Base-by-base conservation (phyloP, 2,329 filamentous ascomycete species). In the Botrytis fragariae region DNA sequence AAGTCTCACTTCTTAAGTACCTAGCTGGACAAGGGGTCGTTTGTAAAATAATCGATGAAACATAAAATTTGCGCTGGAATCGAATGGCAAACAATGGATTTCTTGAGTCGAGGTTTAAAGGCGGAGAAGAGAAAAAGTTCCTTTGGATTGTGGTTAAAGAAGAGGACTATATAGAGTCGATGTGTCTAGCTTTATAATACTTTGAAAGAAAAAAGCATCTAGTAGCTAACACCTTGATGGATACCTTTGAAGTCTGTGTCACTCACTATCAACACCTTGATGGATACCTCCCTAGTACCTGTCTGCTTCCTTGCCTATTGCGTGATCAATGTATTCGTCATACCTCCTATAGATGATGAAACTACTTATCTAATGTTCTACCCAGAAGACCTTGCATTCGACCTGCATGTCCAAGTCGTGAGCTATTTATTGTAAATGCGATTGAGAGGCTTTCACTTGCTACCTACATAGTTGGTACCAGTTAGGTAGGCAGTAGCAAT, bases 201-300 rank as follows among this genome's bases (percentile, higher is more conserved):
- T 20, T 61, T 25, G 16, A 3, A 29, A 35, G 32, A 22, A 62
- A 25, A n/a, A 62, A 37, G 18, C 22, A 25, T 8, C 37, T 4
- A 42, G 25, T 62, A 4, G 20, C 14, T 7, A 4, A 44, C 37
- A 63, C 61, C 61, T 63, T 63, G 61, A 63, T 63, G 61, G 61
- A 18, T 63, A 63, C 61, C 8, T 63, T 29, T 37, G 16, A 42
- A 63, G 14, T 63, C 9, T n/a, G n/a, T 63, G 61, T 63, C 61
- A 63, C 61, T 18, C 51, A 57, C 8, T 10, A n/a, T 29, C 12
- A 51, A 67, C 8, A 67, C 63, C 63, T 65, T 65, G 63, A 65
- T 6, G 63, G 63, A 18, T 51, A 51, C 22, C 44, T 65, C 20
- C 63, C 44, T 35, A 35, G 3, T 61, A 42, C 22, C 7, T 62